These are phyloP conservation scores for Trichoderma citrinoviride DNA, from an alignment of 2,329 filamentous ascomycete species.

Conservation along the genomic window DNA sequence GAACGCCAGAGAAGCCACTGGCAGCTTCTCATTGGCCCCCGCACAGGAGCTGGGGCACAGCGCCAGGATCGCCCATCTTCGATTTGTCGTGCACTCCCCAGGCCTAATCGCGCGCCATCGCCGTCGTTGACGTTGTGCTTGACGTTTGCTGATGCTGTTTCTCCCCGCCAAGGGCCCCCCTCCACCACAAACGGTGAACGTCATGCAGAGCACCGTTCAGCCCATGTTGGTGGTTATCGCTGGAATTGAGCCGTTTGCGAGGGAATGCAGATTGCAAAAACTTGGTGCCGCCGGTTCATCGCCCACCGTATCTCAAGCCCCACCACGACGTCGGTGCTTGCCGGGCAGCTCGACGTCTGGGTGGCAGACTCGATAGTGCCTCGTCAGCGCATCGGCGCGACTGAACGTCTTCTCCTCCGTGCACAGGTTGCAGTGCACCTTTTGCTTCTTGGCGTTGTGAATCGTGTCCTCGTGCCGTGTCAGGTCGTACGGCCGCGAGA, in stretches of 20 bases:
- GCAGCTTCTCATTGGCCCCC: slow-evolving; percentile 17
- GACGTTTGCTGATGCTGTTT: background rate
- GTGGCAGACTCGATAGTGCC: slow-evolving; percentile 93
- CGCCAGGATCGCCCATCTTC: slow-evolving; percentile 18
- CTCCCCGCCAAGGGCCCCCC: slow-evolving; percentile 26
- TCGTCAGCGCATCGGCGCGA: slow-evolving; percentile 86
- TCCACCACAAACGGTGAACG: background rate
- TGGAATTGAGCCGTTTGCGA: background rate
- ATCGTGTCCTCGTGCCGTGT: slow-evolving; percentile 97
- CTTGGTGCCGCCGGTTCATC: background rate
- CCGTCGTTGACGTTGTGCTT: slow-evolving; percentile 8
- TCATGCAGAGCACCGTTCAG: background rate
- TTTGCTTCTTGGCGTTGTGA: slow-evolving; percentile 90
- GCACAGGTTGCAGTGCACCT: slow-evolving; percentile 89
- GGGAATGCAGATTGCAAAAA: background rate
- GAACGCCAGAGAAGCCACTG: slow-evolving; percentile 14
- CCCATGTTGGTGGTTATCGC: background rate
- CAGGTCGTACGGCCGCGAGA: slow-evolving; percentile 93
- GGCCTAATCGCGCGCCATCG: background rate
- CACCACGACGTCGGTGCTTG: slow-evolving; percentile 45
- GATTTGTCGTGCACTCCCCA: slow-evolving; percentile 7
- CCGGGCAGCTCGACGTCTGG: slow-evolving; percentile 83
- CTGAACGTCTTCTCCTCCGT: slow-evolving; percentile 97
- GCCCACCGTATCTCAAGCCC: slow-evolving; percentile 21
- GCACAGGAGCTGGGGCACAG: background rate